phyloP scores from a whole-genome alignment of 1,284 basidiomycete species.

The Trichosporon coremiiforme region DNA sequence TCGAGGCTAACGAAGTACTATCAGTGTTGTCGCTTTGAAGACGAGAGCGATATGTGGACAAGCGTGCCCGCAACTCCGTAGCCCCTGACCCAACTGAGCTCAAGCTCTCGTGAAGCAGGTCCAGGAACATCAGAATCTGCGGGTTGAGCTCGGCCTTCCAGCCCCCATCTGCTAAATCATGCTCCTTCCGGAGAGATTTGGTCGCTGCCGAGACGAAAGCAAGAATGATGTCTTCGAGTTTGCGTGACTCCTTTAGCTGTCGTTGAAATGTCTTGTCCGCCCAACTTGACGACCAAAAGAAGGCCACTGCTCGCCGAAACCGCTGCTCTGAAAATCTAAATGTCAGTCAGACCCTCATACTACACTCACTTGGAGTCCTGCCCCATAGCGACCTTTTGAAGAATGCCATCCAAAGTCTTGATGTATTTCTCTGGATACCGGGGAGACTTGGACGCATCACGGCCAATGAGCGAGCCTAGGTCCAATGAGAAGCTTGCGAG shows the following conservation, averaged over 20 bases:
- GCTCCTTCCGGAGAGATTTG: constrained; percentile 72
- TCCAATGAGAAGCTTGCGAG: constrained; percentile 44
- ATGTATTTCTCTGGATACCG: constrained; percentile 90
- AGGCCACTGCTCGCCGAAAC: constrained; percentile 81
- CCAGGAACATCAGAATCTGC: constrained; percentile 84
- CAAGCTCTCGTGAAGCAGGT: constrained; percentile 79
- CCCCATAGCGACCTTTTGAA: constrained; percentile 89
- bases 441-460: constrained; percentile 64
- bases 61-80: constrained; percentile 65
- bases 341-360: neutral
- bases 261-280: constrained; percentile 78
- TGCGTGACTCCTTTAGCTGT: constrained; percentile 92
- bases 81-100: constrained; percentile 72
- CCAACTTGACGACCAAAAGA: constrained; percentile 81
- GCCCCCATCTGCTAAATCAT: constrained; percentile 71
- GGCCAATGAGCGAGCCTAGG: constrained; percentile 41
- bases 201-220: constrained; percentile 92
- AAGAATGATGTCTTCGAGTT: constrained; percentile 95
- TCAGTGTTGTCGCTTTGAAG: constrained; percentile 22
- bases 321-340: constrained; percentile 80
- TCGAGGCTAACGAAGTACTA: neutral
- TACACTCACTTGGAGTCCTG: constrained; percentile 75
- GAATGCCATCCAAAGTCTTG: constrained; percentile 79
- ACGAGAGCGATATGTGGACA: constrained; percentile 25
- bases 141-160: constrained; percentile 92